Evolutionary conservation across 164 flowering plant genomes (phyloP), one percentile per base, ranked within the genome.

Genomic region (Piper longum): DNA sequence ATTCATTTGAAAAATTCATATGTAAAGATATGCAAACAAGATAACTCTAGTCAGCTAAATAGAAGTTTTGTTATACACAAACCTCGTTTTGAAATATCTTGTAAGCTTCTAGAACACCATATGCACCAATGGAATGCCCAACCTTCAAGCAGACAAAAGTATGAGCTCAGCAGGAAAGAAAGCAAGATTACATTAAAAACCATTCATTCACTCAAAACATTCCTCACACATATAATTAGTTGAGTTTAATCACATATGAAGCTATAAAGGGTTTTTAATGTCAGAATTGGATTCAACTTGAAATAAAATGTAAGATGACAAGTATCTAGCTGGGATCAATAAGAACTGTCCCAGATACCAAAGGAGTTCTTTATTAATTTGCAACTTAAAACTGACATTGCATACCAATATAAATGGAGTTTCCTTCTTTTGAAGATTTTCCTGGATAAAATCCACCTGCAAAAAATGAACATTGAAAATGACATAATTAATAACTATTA

Each of bases 41-140:
- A 14, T 5, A 48, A 12, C 14, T 5, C 12, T 48, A 48, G 52
- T 9, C 7, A 12, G 14, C 52, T 59, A 59, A 43, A 59, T 48
- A 59, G 7, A 66, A 5, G 41, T 7, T 3, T n/a, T 66, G 58
- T 57, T 44, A 48, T 3, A 13, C 14, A 68, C 4, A 9, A 18
- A 93, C 99, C 97, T 84, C 76, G 17, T 77, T 73, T 43, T 82
- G 76, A 64, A 54, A 59, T 80, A 85, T 80, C 74, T 68, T 82
- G 52, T 88, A 75, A 67, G 80, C 66, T 73, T 93, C 91, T 40
- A 93, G 67, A 59, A 92, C 75, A 26, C 90, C 85, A 66, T 89
- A 80, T 59, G 97, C 73, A 76, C 99, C 99, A 78, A 93, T 84
- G 26, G 99, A 93, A 71, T 93, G 99, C 45, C 95, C 96, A 69